Base-by-base conservation (phyloP, 345 rosid species). In the Murraya paniculata region DNA sequence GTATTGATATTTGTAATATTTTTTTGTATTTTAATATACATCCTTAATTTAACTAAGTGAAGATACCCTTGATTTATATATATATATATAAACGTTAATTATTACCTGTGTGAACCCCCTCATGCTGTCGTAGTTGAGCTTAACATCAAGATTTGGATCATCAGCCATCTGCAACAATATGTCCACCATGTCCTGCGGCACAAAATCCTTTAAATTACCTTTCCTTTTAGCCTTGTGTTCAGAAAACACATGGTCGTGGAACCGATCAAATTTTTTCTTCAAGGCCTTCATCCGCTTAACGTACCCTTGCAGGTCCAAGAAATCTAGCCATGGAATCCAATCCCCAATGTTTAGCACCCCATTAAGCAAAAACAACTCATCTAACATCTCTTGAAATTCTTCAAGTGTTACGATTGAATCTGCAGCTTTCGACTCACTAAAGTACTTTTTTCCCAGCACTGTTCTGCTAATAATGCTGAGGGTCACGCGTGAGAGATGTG, bases 111-210 rank as follows among this genome's bases (percentile, higher is more conserved):
- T 56, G 18, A 84, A 30, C 0, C 53, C 87, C 61, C 61, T 84
- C 48, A 79, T 48, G 39, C 79, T 73, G 19, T 84, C 78, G 8
- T 55, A 30, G n/a, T 38, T 28, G 64, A 84, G 81, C 69, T 81
- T 79, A 14, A 68, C 74, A 7, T 81, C 83, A 18, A 56, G 76
- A 73, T 79, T 33, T 28, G 87, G 79, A 81, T 81, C 84, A 41
- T 84, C 84, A 25, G 82, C 79, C 9, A 81, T 76, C 60, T 77
- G 81, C 79, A 84, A 36, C 38, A 84, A 59, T 18, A 56, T 25
- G 38, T 84, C 84, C 69, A 81, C 81, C 87, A 84, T 81, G 68
- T 84, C 84, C 68, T 73, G 66, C 2, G 81, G 35, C 57, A 72
- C 79, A 56, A 35, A 80, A 77, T 68, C 73, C 67, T 73, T 41